Evolutionary conservation across 202 grass and related monocot genomes (phyloP).

Genomic region (Miscanthus sacchariflorus): DNA sequence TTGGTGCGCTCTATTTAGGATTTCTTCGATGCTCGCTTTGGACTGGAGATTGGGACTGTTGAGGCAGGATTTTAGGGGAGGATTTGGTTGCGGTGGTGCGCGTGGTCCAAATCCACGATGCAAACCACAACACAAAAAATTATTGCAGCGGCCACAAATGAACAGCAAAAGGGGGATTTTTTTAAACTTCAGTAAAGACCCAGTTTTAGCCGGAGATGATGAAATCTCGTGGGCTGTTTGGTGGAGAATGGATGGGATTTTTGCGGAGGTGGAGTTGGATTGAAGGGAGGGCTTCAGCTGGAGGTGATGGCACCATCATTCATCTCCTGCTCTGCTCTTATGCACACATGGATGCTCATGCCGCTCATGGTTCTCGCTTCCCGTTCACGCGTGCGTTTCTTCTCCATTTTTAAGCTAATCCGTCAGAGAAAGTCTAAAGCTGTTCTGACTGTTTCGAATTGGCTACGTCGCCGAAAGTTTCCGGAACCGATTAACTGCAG

Average conservation of each 20-base stretch:
- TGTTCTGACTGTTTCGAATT: too few relatives aligned
- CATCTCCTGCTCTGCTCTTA: slow-evolving; percentile 29
- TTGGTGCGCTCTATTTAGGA: too few relatives aligned
- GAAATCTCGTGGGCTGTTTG: slow-evolving; percentile 31
- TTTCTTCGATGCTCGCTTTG: too few relatives aligned
- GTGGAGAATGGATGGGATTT: slow-evolving; percentile 47
- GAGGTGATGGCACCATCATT: slow-evolving; percentile 50
- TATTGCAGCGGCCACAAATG: too few relatives aligned
- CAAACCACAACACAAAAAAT: neutral
- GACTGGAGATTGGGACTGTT: too few relatives aligned
- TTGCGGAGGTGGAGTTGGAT: slow-evolving; percentile 62
- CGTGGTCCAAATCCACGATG: too few relatives aligned
- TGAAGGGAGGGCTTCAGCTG: slow-evolving; percentile 59
- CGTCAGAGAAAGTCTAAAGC: neutral
- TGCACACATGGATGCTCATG: slow-evolving; percentile 8
- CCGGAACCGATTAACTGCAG: neutral
- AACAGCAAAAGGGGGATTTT: neutral
- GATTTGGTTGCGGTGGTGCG: too few relatives aligned
- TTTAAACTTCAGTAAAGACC: neutral
- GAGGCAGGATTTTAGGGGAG: too few relatives aligned
- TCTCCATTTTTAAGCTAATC: slow-evolving; percentile 15
- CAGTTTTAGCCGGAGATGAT: slow-evolving; percentile 48
- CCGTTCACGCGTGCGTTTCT: slow-evolving; percentile 35
- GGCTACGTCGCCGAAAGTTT: too few relatives aligned
- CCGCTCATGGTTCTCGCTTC: neutral